Percentiles rank a stretch among this genome's conserved stretches.
phyloP scores from a whole-genome alignment of 352 stramenopile species.

The Phytophthora cactorum region DNA sequence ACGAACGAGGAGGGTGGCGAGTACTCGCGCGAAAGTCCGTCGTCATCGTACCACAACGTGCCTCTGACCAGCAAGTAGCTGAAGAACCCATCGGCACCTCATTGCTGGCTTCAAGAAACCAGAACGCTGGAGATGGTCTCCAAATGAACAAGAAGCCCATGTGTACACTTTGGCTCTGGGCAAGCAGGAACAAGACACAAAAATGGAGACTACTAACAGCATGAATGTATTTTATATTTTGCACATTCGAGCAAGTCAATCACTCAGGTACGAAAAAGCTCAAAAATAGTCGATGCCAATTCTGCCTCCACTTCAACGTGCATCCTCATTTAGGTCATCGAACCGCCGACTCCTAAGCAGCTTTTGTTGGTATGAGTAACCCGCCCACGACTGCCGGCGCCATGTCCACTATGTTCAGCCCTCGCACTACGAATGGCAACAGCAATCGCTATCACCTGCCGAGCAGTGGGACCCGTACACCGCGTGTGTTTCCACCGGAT shows the following conservation, averaged over 20 bases:
- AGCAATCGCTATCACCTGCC: conserved; percentile 51
- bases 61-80: conserved; percentile 28
- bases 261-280: conserved; percentile 5
- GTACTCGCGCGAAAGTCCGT: conserved; percentile 42
- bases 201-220: conserved; percentile 20
- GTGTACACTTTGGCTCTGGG: conserved; percentile 22
- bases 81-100: neutral
- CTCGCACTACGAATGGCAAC: conserved; percentile 25
- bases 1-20: conserved; percentile 48
- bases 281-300: conserved; percentile 29
- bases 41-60: conserved; percentile 36
- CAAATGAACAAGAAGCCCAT: conserved; percentile 24
- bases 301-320: conserved; percentile 4
- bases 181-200: conserved; percentile 19
- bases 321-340: conserved; percentile 22
- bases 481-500: conserved; percentile 63
- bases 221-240: conserved; percentile 47
- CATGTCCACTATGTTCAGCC: conserved; percentile 33
- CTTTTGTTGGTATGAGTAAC: conserved; percentile 20
- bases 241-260: neutral
- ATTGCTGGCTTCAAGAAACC: neutral
- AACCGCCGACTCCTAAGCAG: neutral
- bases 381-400: conserved; percentile 10
- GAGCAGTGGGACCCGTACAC: conserved; percentile 42
- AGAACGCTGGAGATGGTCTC: conserved; percentile 15